These are phyloP conservation scores for Dendrobium chrysotoxum DNA, from an alignment of 106 monocot genomes.

Conservation along the genomic window DNA sequence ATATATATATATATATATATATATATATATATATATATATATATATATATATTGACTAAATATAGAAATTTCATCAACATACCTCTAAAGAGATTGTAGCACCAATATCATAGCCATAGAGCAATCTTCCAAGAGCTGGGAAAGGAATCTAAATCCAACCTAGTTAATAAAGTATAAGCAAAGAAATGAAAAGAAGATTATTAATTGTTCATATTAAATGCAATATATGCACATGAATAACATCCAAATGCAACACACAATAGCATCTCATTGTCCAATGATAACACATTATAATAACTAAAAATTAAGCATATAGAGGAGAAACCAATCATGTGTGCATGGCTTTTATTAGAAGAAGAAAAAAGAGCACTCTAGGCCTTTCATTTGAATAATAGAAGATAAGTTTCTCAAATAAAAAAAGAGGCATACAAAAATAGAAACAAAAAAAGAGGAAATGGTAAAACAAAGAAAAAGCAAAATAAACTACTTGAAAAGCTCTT, in stretches of 20 bases:
- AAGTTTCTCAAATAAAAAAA: neutral
- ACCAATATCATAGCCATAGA: slow-evolving; percentile 97
- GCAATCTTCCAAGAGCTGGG: slow-evolving; percentile 87
- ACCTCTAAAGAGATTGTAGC: slow-evolving; percentile 92
- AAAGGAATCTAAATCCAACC: slow-evolving; percentile 65
- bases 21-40: no score
- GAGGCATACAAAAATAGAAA: neutral
- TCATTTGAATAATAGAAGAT: neutral
- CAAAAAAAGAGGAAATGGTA: neutral
- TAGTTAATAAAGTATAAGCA: slow-evolving; percentile 9
- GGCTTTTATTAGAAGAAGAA: neutral
- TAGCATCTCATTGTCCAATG: no score
- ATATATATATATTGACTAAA: no score
- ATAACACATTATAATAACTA: no score
- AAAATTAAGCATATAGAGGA: no score
- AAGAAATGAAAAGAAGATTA: neutral
- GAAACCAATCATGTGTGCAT: neutral
- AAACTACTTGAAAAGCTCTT: neutral
- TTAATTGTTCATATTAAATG: neutral
- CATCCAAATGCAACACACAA: no score
- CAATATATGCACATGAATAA: neutral
- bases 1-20: no score
- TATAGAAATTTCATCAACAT: neutral
- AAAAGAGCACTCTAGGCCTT: neutral
- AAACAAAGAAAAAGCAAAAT: neutral